A percentile compares a stretch with the other conserved stretches of the same genome.
Conservation (phyloP, 768 basidiomycete genomes). For the Xerocomellus amylosporus region DNA sequence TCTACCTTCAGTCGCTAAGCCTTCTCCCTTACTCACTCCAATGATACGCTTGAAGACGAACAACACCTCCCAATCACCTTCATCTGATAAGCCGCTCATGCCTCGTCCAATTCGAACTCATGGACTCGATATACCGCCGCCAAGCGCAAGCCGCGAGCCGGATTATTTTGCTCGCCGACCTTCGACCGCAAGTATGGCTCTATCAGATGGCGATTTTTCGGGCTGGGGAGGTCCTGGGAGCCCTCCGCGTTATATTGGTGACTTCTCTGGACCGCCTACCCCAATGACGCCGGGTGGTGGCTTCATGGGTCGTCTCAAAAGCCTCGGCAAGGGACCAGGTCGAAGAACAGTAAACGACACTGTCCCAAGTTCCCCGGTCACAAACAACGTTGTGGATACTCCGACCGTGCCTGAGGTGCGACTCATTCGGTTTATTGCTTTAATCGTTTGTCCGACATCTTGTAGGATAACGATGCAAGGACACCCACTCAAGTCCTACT, state of each 20-base stretch:
- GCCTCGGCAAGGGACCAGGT: conserved; percentile 60
- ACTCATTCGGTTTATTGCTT: not conserved
- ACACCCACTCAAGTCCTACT: conserved; percentile 57
- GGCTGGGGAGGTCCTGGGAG: conserved; percentile 40
- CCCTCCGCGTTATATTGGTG: conserved; percentile 30
- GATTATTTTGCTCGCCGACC: conserved; percentile 59
- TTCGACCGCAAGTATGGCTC: conserved; percentile 40
- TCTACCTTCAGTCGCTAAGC: conserved; percentile 40
- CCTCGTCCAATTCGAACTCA: conserved; percentile 41
- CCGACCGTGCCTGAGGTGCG: conserved; percentile 26
- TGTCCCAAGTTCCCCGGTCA: conserved; percentile 26
- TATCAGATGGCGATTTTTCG: conserved; percentile 52
- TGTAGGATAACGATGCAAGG: conserved; percentile 35
- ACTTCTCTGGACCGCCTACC: conserved; percentile 37
- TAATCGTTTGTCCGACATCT: not conserved
- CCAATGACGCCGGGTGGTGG: conserved; percentile 52
- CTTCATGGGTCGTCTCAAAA: conserved; percentile 79
- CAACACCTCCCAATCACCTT: conserved; percentile 46
- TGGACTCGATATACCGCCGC: conserved; percentile 40
- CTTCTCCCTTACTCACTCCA: conserved; percentile 58
- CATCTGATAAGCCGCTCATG: conserved; percentile 29
- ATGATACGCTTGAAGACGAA: conserved; percentile 50
- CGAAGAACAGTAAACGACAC: conserved; percentile 25
- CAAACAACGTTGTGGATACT: conserved; percentile 15
- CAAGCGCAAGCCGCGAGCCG: conserved; percentile 29